A percentile compares a stretch with the other conserved stretches of the same genome.
Conservation (phyloP, 805 yeast genomes). For the Cyberlindnera mrakii region DNA sequence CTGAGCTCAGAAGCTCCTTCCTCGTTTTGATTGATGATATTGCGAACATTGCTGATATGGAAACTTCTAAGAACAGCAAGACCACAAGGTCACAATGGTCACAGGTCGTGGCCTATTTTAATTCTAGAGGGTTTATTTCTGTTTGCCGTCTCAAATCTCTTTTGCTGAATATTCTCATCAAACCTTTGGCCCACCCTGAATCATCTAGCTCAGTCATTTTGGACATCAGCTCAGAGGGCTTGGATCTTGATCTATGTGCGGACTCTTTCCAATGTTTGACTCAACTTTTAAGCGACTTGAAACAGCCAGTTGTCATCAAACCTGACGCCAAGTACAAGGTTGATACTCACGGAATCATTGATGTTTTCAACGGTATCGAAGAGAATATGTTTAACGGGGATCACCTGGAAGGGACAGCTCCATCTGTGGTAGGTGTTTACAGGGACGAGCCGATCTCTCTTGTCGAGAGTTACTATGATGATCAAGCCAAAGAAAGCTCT, state of each 20-base stretch:
- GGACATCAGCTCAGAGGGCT: slow-evolving; percentile 41
- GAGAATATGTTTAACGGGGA: slow-evolving; percentile 22
- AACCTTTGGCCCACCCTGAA: slow-evolving; percentile 20
- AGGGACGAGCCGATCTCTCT: slow-evolving; percentile 12
- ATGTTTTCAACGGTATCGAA: slow-evolving; percentile 37
- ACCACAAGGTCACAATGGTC: slow-evolving; percentile 30
- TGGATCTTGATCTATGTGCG: slow-evolving; percentile 61
- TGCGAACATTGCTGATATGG: slow-evolving; percentile 27
- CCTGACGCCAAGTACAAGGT: slow-evolving; percentile 54
- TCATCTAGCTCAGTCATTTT: slow-evolving; percentile 29
- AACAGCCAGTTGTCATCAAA: slow-evolving; percentile 55
- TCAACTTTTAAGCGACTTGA: slow-evolving; percentile 65
- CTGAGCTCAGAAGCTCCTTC: slow-evolving; percentile 43
- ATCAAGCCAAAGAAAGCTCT: slow-evolving; percentile 7
- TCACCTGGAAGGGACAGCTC: background rate
- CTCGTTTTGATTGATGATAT: slow-evolving; percentile 63
- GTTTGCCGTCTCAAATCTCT: slow-evolving; percentile 42
- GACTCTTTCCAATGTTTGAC: slow-evolving; percentile 74
- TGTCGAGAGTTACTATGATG: slow-evolving; percentile 22
- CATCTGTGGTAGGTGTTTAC: background rate
- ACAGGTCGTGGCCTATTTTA: slow-evolving; percentile 31
- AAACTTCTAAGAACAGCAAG: slow-evolving; percentile 22
- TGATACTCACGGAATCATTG: slow-evolving; percentile 23
- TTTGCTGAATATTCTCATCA: slow-evolving; percentile 6
- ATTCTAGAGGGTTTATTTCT: slow-evolving; percentile 44